phyloP scores from a whole-genome alignment of 139 green algal genomes.

The Auxenochlorella pyrenoidosa region DNA sequence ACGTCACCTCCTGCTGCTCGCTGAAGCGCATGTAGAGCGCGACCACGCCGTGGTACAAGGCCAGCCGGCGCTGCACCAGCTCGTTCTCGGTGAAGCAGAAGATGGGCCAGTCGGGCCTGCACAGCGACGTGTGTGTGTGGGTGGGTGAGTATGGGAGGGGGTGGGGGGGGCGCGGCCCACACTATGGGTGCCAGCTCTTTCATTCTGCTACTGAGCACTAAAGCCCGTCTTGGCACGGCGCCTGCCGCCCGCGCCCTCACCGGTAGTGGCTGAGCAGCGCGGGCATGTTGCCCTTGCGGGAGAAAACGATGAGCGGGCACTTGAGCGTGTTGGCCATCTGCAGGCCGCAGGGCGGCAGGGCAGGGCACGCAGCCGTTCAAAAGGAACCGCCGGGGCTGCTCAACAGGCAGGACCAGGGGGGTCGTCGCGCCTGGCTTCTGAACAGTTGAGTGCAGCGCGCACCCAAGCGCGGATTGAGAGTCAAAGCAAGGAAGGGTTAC shows the following conservation, averaged over 20 bases:
- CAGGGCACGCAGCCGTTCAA: too few relatives aligned
- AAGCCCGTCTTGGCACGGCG: too few relatives aligned
- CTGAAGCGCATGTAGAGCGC: slow-evolving; percentile 73
- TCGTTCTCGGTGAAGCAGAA: slow-evolving; percentile 86
- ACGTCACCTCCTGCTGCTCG: slow-evolving; percentile 62
- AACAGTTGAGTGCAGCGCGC: too few relatives aligned
- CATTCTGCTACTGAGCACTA: too few relatives aligned
- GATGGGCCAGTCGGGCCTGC: slow-evolving; percentile 75
- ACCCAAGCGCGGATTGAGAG: too few relatives aligned
- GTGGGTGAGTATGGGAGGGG: background rate
- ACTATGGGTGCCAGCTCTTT: background rate
- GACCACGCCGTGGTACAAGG: slow-evolving; percentile 83
- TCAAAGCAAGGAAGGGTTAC: too few relatives aligned
- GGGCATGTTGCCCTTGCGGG: slow-evolving; percentile 77
- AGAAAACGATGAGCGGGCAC: slow-evolving; percentile 62
- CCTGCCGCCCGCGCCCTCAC: background rate
- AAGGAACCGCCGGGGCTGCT: background rate
- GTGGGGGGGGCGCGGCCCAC: background rate
- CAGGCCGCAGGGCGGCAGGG: background rate
- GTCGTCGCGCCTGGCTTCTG: too few relatives aligned
- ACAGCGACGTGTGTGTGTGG: too few relatives aligned
- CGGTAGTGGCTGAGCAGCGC: slow-evolving; percentile 86
- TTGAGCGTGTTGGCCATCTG: slow-evolving; percentile 90
- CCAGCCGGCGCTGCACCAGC: slow-evolving; percentile 81
- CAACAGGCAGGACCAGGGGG: too few relatives aligned